Base-by-base conservation (phyloP, 345 rosid species). In the Hypericum androsaemum region DNA sequence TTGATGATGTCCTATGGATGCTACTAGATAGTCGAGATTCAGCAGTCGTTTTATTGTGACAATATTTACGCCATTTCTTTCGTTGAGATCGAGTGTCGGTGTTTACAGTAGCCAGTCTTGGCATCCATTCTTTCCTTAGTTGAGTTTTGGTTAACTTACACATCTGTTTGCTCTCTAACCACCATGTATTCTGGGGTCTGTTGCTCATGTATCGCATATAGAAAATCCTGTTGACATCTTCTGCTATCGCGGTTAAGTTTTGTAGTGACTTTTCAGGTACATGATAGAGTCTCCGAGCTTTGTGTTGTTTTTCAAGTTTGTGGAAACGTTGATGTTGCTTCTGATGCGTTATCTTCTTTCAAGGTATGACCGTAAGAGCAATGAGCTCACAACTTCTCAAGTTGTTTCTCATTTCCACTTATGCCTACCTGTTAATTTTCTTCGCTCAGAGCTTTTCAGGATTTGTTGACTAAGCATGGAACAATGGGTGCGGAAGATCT, bases 301-400 rank as follows among this genome's bases (percentile, higher is more conserved):
- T 69, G 83, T 71, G 64, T 63, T 90, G 72, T 87, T 87, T 83
- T 90, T 90, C 82, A 90, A 90, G 75, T 90, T 79, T 71, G 92
- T 87, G 76, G 96, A 90, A 83, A 68, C 73, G 87, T 87, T 70
- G 98, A 90, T 58, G 89, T 87, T 69, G 81, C 96, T 62, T 87
- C 96, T 69, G 98, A 90, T 87, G 92, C 98, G 55, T 87, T 90
- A 72, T 82, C 89, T 57, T 87, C 96, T 64, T 90, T 90, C 71
- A 90, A 90, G 95, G 96, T 22, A 1, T 1, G 32, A 22, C 2
- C 32, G 4, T 87, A 67, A 4, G 76, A 65, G 35, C 39, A 52
- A 8, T 32, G 37, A 54, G 57, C 58, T 51, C 45, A 53, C 50
- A 14, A 58, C 39, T 54, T 60, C 47, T 43, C 37, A 40, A 58